phyloP scores from a whole-genome alignment of 805 yeast genomes.

The Wickerhamiella kurtzmanii region DNA sequence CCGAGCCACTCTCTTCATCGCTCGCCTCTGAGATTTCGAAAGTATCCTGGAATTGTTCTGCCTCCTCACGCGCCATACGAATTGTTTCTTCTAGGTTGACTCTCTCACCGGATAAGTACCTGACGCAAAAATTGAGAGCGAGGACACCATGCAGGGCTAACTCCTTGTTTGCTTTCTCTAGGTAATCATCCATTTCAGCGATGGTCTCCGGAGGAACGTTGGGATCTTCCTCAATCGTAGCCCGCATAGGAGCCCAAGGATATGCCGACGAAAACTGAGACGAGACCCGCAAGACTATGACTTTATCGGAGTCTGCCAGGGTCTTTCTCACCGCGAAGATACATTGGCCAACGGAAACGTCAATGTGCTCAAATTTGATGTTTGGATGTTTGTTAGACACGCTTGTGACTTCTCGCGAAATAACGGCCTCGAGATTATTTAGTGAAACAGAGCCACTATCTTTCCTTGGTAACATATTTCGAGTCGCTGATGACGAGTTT shows the following conservation, averaged over 20 bases:
- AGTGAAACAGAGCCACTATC: slow-evolving; percentile 2
- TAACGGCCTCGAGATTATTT: slow-evolving; percentile 13
- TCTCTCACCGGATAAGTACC: slow-evolving; percentile 67
- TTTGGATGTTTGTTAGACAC: slow-evolving; percentile 15
- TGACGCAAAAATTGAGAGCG: slow-evolving; percentile 67
- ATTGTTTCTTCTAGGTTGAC: slow-evolving; percentile 15
- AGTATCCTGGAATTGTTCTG: slow-evolving; percentile 15
- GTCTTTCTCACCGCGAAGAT: slow-evolving; percentile 28
- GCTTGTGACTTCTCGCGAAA: slow-evolving; percentile 26
- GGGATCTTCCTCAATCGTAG: slow-evolving; percentile 66
- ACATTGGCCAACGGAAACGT: slow-evolving; percentile 73
- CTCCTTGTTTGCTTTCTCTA: slow-evolving; percentile 43
- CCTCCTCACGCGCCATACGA: slow-evolving; percentile 13
- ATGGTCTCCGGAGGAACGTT: slow-evolving; percentile 41
- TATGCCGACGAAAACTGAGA: slow-evolving; percentile 61
- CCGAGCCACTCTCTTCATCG: background rate
- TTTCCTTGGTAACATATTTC: background rate
- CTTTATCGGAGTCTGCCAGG: slow-evolving; percentile 37
- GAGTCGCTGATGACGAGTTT: slow-evolving; percentile 16
- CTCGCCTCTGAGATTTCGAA: slow-evolving; percentile 6
- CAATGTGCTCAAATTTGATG: slow-evolving; percentile 67
- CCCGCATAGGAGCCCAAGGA: slow-evolving; percentile 48
- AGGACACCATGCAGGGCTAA: slow-evolving; percentile 46
- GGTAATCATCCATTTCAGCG: slow-evolving; percentile 36
- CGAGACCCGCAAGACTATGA: slow-evolving; percentile 55